phyloP scores from a whole-genome alignment of 1,284 basidiomycete species.

The Phlebopus sp. region DNA sequence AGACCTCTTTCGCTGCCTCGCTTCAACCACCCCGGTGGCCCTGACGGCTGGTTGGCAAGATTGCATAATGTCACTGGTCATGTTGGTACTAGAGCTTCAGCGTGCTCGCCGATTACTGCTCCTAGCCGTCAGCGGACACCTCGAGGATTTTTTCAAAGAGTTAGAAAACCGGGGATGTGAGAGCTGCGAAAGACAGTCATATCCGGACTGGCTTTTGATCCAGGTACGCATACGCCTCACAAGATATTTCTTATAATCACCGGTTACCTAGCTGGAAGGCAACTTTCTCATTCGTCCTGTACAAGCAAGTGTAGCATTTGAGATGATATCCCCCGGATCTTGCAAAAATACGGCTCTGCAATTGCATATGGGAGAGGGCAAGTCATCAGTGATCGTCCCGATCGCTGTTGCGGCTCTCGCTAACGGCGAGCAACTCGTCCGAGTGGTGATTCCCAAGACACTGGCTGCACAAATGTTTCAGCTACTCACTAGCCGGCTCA shows the following conservation, averaged over 20 bases:
- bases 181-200: slow-evolving; percentile 13
- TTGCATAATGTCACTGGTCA: slow-evolving; percentile 25
- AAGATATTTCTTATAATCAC: background rate
- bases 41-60: slow-evolving; percentile 24
- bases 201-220: slow-evolving; percentile 47
- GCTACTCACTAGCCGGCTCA: slow-evolving; percentile 41
- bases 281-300: slow-evolving; percentile 41
- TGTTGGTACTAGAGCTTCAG: slow-evolving; percentile 32
- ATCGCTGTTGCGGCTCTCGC: slow-evolving; percentile 40
- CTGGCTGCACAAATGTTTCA: slow-evolving; percentile 47
- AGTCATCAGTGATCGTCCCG: slow-evolving; percentile 53
- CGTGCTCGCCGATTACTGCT: slow-evolving; percentile 32
- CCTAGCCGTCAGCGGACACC: slow-evolving; percentile 9
- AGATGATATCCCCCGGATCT: slow-evolving; percentile 47
- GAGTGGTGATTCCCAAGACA: slow-evolving; percentile 48
- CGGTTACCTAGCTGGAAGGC: slow-evolving; percentile 37
- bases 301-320: slow-evolving; percentile 39
- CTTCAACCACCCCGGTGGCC: slow-evolving; percentile 7
- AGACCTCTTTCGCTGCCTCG: slow-evolving; percentile 23
- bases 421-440: slow-evolving; percentile 40
- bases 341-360: slow-evolving; percentile 42
- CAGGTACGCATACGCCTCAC: slow-evolving; percentile 31
- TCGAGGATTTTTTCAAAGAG: slow-evolving; percentile 38
- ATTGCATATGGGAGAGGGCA: slow-evolving; percentile 61
- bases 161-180: slow-evolving; percentile 25